Conservation (phyloP, 345 rosid genomes). For the Stellera chamaejasme region DNA sequence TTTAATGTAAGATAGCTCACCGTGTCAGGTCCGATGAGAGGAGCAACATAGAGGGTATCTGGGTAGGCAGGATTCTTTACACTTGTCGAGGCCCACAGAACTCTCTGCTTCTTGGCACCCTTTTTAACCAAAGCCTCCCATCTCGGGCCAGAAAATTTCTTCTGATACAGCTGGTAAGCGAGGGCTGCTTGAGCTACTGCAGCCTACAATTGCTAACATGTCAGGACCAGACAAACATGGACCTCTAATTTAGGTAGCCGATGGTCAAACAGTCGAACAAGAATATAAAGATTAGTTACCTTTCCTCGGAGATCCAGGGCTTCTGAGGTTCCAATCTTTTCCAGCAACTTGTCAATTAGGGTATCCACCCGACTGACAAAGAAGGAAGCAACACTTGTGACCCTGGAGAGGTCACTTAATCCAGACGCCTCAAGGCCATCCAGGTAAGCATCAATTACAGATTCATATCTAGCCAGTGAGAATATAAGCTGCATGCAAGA, state of each 20-base stretch:
- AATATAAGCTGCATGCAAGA: slow-evolving; percentile 70
- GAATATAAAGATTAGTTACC: slow-evolving; percentile 32
- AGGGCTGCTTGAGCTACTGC: slow-evolving; percentile 97
- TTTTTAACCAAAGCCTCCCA: slow-evolving; percentile 94
- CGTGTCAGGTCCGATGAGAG: slow-evolving; percentile 96
- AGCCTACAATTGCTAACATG: slow-evolving; percentile 40
- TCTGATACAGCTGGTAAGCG: slow-evolving; percentile 91
- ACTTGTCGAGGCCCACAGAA: slow-evolving; percentile 96
- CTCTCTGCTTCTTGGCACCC: slow-evolving; percentile 96
- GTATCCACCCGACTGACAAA: slow-evolving; percentile 98
- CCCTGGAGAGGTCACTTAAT: slow-evolving; percentile 80
- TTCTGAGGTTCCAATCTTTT: slow-evolving; percentile 85
- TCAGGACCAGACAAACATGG: slow-evolving; percentile 10
- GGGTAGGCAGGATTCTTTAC: slow-evolving; percentile 96
- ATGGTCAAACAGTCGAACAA: background rate
- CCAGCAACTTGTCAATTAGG: slow-evolving; percentile 91
- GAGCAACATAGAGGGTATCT: slow-evolving; percentile 79
- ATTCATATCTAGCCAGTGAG: slow-evolving; percentile 87
- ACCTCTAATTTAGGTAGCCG: background rate
- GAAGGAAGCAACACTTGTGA: slow-evolving; percentile 97
- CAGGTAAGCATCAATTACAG: slow-evolving; percentile 92
- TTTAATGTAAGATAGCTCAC: slow-evolving; percentile 26
- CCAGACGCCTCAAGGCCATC: slow-evolving; percentile 99
- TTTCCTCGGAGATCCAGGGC: slow-evolving; percentile 96
- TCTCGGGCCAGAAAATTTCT: slow-evolving; percentile 96